Base-by-base conservation (phyloP, 257 asterid genomes). In the Capsicum baccatum region DNA sequence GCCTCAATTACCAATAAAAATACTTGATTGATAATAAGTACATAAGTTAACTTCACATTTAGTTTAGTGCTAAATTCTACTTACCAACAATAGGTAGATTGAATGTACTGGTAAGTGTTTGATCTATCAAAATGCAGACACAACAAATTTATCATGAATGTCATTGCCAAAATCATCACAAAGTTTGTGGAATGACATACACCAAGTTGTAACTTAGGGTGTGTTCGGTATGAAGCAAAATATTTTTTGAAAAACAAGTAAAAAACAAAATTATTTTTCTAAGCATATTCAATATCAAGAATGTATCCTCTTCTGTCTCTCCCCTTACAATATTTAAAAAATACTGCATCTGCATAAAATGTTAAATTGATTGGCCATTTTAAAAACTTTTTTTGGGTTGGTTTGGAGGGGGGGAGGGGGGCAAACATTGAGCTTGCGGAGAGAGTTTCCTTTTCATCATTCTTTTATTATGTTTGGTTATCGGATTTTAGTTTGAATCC, bases 41-140 rank as follows among this genome's bases (percentile, higher is more conserved):
- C 33, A 26, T 26, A 26, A 26, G 33, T 26, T 26, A 26, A 26
- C 33, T 26, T 26, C 33, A 26, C 33, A 26, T 26, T 26, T 26
- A 26, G 33, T 26, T 26, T 26, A 26, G 33, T 26, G 33, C 33
- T 26, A 33, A 56, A 56, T 68, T 21, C 33, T 12, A 14, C 21
- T 37, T 37, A 69, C 78, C 78, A 69, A 69, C 54, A 69, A 39
- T 69, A 69, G 33, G 54, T 16, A 8, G 78, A 69, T 69, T 69
- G 54, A 69, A 69, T 16, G 55, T 39, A 69, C 15, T 69, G 55
- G 55, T 15, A 69, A 69, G 55, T 16, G 26, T 9, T 69, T 16
- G 78, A 52, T 16, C 64, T 4, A 0, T 50, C 12, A 21, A 74
- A 74, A 50, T 74, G 80, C n/a, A 50, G 13, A 74, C 44, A 12